Evolutionary conservation across 2,329 filamentous ascomycete species (phyloP), one percentile per base, ranked within the genome.

Genomic region (Calonectria leucothoes): DNA sequence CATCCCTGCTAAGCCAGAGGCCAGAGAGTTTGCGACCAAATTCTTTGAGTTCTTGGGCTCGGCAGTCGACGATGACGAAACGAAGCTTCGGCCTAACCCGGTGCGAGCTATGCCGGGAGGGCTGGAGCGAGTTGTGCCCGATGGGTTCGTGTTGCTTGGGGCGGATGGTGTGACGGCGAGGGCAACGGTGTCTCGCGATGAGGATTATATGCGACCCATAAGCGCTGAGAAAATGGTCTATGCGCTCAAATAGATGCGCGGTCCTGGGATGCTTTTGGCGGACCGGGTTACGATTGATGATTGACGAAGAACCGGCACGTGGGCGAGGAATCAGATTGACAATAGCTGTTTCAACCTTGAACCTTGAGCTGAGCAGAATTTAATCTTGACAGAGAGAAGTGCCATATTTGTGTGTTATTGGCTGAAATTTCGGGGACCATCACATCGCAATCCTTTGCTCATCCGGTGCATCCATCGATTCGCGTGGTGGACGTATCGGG

Each of bases 161-260:
- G 67, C 74, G 2, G 73, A 74, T 0, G 48, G 57, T 1, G 81
- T 85, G 39, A 75, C 75, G 1, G 76, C 74, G 17, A 78, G 82
- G 12, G 57, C 65, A n/a, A 67, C 25, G 2, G 51, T 23, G 2
- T 23, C 69, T 10, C 79, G 81, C 2, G 20, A 20, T 1, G 81
- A 84, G 64, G 77, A 79, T 0, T 82, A 81, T 65, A 86, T 87
- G 84, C 79, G 75, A 1, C 84, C 85, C 0, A 77, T 87, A 0
- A 85, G 85, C 68, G 84, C 79, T 0, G 85, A 87, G 76, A 87
- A 87, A 76, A 64, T 86, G 12, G 82, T 83, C 0, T 83, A 84
- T 39, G 65, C 27, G 23, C 27, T 77, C 23, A 20, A 71, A 39
- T 63, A 66, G 25, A 35, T 25, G 29, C 31, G 6, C n/a, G n/a